phyloP scores from a whole-genome alignment of 2,329 filamentous ascomycete genomes.

The Diaporthe batatas region DNA sequence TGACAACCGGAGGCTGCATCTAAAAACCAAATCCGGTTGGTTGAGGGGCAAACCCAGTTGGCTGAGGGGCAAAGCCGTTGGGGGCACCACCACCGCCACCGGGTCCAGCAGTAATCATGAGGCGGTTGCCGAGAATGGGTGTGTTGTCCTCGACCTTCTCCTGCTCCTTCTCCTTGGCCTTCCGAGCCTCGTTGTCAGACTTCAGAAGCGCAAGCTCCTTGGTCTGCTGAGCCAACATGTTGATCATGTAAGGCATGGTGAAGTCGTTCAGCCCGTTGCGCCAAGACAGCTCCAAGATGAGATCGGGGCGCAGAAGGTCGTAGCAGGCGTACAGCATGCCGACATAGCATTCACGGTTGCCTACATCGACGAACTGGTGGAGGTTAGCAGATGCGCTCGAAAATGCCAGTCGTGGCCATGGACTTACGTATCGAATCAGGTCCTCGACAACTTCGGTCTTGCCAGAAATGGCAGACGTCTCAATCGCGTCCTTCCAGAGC shows the following conservation, averaged over 20 bases:
- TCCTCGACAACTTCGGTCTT: slow-evolving; percentile 96
- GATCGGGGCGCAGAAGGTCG: slow-evolving; percentile 92
- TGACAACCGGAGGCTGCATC: slow-evolving; percentile 47
- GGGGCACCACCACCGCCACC: slow-evolving; percentile 66
- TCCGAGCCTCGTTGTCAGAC: slow-evolving; percentile 87
- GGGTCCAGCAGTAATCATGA: slow-evolving; percentile 97
- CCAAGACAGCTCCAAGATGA: slow-evolving; percentile 97
- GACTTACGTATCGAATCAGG: slow-evolving; percentile 93
- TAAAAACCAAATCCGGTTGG: slow-evolving; percentile 82
- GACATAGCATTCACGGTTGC: slow-evolving; percentile 99
- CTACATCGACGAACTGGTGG: slow-evolving; percentile 94
- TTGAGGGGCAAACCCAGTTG: slow-evolving; percentile 60
- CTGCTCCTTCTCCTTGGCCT: slow-evolving; percentile 55
- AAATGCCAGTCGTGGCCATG: slow-evolving; percentile 23
- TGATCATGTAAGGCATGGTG: slow-evolving; percentile 99
- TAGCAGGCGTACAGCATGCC: slow-evolving; percentile 99
- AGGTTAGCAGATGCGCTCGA: slow-evolving; percentile 50
- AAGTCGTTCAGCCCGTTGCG: slow-evolving; percentile 94
- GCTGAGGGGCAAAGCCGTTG: slow-evolving; percentile 65
- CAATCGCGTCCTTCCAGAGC: slow-evolving; percentile 99
- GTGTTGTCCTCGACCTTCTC: slow-evolving; percentile 93
- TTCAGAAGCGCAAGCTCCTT: slow-evolving; percentile 86
- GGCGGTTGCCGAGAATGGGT: slow-evolving; percentile 87
- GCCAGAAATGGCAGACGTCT: slow-evolving; percentile 92
- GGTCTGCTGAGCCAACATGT: slow-evolving; percentile 92